These are phyloP conservation scores for Echinosophora koreensis DNA, from an alignment of 306 rosid species.

Conservation along the genomic window DNA sequence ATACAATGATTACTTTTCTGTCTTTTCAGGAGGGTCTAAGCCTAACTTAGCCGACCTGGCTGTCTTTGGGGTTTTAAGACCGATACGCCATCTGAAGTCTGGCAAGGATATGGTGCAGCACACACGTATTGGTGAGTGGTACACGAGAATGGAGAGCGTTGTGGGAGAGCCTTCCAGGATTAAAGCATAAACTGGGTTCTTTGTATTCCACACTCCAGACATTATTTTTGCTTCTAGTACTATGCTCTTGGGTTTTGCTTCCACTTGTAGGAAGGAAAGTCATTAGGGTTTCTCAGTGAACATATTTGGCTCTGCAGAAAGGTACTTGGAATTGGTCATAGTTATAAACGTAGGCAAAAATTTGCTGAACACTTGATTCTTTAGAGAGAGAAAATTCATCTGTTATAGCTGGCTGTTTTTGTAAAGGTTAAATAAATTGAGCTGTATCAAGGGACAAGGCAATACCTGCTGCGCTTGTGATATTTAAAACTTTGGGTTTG, in stretches of 20 bases:
- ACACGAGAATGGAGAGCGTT: slow-evolving; percentile 80
- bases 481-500: slow-evolving; percentile 42
- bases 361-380: slow-evolving; percentile 46
- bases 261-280: slow-evolving; percentile 32
- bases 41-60: slow-evolving; percentile 63
- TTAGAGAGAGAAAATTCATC: not conserved
- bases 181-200: slow-evolving; percentile 54
- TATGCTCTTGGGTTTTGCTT: slow-evolving; percentile 41
- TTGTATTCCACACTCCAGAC: not conserved
- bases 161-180: slow-evolving; percentile 82
- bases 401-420: slow-evolving; percentile 38
- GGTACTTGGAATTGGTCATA: slow-evolving; percentile 24
- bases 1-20: slow-evolving; percentile 34
- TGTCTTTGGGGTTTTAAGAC: slow-evolving; percentile 78
- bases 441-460: slow-evolving; percentile 49
- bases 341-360: slow-evolving; percentile 39
- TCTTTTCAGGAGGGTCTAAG: slow-evolving; percentile 68
- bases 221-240: slow-evolving; percentile 30
- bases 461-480: slow-evolving; percentile 19
- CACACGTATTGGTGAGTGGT: slow-evolving; percentile 95
- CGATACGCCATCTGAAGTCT: slow-evolving; percentile 87
- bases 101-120: slow-evolving; percentile 98
- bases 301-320: slow-evolving; percentile 38
- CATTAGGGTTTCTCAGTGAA: slow-evolving; percentile 33
- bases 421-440: slow-evolving; percentile 49